Evolutionary conservation across 208 protist species (phyloP), one percentile per base, ranked within the genome.

Genomic region (Polymyxa betae): DNA sequence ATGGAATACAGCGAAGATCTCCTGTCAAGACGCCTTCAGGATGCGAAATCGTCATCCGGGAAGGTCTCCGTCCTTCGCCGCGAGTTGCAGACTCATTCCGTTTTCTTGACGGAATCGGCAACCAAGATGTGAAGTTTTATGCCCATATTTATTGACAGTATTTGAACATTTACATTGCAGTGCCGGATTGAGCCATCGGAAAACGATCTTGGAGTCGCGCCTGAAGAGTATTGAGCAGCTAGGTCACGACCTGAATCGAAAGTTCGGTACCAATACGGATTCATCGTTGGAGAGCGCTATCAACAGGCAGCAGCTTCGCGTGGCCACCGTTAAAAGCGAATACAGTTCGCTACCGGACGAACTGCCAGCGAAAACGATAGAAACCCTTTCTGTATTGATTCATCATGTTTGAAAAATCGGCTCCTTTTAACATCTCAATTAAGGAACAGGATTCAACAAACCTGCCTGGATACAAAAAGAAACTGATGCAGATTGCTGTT

Each of bases 181-280:
- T 43, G 72, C 72, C 16, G 72, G 12, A 20, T 82, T 82, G 40
- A 43, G 35, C 16, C 72, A 82, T 35, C 72, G 5, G 40, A 82
- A 82, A n/a, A 82, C 72, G 72, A 82, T 43, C 35, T 45, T n/a
- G 72, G 72, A 82, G 35, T 35, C 72, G 72, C 72, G n/a, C 35
- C 72, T 40, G 72, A 82, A 82, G n/a, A n/a, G 72, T 82, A 5
- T 82, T 5, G 16, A 35, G 5, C 10, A 5, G 72, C 72, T 82
- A n/a, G 72, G 35, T 5, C n/a, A 20, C 12, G 5, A 82, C 35
- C 72, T 82, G 12, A n/a, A 45, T 5, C 72, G 72, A 20, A 5
- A 16, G 72, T 12, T 66, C 54, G 20, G n/a, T 35, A 5, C 16
- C 35, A n/a, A 20, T 43, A n/a, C 5, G 16, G 40, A 16, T 43